A percentile compares a stretch with the other conserved stretches of the same genome.
phyloP scores from a whole-genome alignment of 495 filamentous ascomycete genomes.

The Penicillium pancosmium region DNA sequence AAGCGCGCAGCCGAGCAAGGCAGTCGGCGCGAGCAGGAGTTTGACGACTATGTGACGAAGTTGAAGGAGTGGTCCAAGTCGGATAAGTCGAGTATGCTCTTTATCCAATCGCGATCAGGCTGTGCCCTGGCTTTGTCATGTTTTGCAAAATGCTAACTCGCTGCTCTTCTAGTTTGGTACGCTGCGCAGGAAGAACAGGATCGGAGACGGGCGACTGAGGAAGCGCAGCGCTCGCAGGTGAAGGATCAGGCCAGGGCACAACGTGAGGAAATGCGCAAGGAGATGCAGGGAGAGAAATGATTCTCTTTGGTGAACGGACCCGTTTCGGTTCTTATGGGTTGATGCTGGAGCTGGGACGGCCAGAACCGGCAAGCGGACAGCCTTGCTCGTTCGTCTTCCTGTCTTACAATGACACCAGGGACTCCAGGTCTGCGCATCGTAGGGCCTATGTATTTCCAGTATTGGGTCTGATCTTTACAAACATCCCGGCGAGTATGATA shows the following conservation, averaged over 20 bases:
- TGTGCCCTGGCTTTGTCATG: no score
- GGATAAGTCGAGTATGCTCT: slow-evolving; percentile 70
- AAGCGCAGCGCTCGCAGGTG: slow-evolving; percentile 54
- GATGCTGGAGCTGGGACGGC: no score
- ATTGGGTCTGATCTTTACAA: no score
- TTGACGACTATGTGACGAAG: slow-evolving; percentile 80
- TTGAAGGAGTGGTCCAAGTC: slow-evolving; percentile 90
- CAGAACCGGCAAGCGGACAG: no score
- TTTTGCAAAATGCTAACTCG: slow-evolving; percentile 5
- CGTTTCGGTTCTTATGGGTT: no score
- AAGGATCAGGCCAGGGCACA: slow-evolving; percentile 55
- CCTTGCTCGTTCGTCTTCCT: no score
- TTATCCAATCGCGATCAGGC: not conserved
- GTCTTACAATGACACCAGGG: no score
- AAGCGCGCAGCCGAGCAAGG: slow-evolving; percentile 77
- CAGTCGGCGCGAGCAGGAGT: slow-evolving; percentile 73
- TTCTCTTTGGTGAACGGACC: not conserved
- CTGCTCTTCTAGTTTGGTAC: slow-evolving; percentile 65
- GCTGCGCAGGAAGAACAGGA: slow-evolving; percentile 69
- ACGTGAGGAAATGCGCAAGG: slow-evolving; percentile 60
- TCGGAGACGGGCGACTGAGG: slow-evolving; percentile 35
- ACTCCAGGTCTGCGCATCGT: no score
- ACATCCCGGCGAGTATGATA: no score
- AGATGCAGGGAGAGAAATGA: slow-evolving; percentile 45
- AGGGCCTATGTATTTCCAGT: no score